A percentile compares a stretch with the other conserved stretches of the same genome.
Conservation (phyloP, 2,329 filamentous ascomycete genomes). For the Pseudogymnoascus verrucosus region DNA sequence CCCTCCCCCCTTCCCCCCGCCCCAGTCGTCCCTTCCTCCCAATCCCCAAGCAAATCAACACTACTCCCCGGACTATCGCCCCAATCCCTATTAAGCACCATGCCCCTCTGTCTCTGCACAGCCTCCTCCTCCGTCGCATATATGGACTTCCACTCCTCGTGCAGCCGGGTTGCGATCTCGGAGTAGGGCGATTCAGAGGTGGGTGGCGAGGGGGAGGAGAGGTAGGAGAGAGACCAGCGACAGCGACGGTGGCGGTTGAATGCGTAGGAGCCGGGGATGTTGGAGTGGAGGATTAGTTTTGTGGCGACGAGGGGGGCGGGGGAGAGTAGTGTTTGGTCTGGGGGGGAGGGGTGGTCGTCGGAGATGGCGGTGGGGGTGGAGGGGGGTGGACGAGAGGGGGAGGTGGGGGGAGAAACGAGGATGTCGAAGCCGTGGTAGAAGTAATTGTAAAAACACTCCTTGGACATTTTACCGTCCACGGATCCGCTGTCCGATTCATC, state of each 20-base stretch:
- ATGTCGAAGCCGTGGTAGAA: constrained; percentile 94
- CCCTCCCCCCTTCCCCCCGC: constrained; percentile 29
- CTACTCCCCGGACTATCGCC: constrained; percentile 87
- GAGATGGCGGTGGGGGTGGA: no score
- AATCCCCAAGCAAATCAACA: constrained; percentile 70
- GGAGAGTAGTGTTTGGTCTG: constrained; percentile 45
- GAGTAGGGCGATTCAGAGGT: constrained; percentile 61
- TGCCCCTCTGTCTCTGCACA: constrained; percentile 53
- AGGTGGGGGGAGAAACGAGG: constrained; percentile 69
- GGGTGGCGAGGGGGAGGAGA: constrained; percentile 34
- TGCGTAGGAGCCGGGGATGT: constrained; percentile 89
- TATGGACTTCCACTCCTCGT: constrained; percentile 59
- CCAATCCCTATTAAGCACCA: constrained; percentile 88
- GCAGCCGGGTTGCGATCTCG: constrained; percentile 62
- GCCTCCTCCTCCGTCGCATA: constrained; percentile 50
- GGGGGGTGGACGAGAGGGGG: no score
- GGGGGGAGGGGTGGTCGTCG: no score
- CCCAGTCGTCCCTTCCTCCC: constrained; percentile 62
- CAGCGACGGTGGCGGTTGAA: constrained; percentile 92
- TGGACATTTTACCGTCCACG: constrained; percentile 44
- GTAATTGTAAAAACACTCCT: constrained; percentile 93
- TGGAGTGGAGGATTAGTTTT: constrained; percentile 89
- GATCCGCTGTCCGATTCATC: constrained; percentile 56
- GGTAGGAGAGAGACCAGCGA: constrained; percentile 69
- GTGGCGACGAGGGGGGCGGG: constrained; percentile 58